A percentile compares a stretch with the other conserved stretches of the same genome.
Conservation (phyloP, 2,329 filamentous ascomycete species). For the Triangularia setosa region DNA sequence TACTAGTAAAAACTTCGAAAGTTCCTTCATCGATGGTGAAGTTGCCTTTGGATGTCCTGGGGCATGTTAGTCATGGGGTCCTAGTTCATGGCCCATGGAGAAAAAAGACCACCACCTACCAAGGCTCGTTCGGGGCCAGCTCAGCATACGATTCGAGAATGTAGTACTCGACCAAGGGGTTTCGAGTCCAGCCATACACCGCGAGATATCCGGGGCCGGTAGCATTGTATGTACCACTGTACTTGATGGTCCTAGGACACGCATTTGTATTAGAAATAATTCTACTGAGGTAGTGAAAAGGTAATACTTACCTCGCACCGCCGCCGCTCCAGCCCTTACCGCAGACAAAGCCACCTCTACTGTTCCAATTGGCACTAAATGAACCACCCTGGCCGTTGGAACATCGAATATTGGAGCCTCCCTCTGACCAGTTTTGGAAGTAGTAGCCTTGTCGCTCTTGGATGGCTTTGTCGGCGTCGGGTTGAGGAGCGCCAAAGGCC, state of each 20-base stretch:
- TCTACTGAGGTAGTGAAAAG: not conserved
- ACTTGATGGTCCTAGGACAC: constrained; percentile 32
- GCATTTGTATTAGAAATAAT: not conserved
- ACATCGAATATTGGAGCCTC: constrained; percentile 38
- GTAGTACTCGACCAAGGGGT: constrained; percentile 56
- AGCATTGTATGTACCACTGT: constrained; percentile 35
- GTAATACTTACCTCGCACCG: constrained; percentile 39
- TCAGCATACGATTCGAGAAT: constrained; percentile 51
- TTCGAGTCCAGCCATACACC: constrained; percentile 55
- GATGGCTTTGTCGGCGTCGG: constrained; percentile 1
- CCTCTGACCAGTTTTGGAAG: constrained; percentile 43
- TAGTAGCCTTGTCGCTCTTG: constrained; percentile 30
- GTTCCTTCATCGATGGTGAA: constrained; percentile 48
- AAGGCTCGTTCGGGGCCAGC: constrained; percentile 45
- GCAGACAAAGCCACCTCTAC: constrained; percentile 50
- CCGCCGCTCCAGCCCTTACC: constrained; percentile 58
- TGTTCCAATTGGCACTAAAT: constrained; percentile 43
- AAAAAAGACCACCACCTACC: constrained; percentile 11
- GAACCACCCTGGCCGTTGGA: constrained; percentile 38
- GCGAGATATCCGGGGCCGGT: constrained; percentile 45
- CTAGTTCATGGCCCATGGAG: too few relatives aligned
- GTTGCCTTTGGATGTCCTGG: constrained; percentile 41
- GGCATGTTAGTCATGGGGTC: not conserved
- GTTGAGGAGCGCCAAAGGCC: constrained; percentile 5
- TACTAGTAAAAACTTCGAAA: constrained; percentile 49